Base-by-base conservation (phyloP, 2,329 filamentous ascomycete genomes). In the Huntiella decipiens region DNA sequence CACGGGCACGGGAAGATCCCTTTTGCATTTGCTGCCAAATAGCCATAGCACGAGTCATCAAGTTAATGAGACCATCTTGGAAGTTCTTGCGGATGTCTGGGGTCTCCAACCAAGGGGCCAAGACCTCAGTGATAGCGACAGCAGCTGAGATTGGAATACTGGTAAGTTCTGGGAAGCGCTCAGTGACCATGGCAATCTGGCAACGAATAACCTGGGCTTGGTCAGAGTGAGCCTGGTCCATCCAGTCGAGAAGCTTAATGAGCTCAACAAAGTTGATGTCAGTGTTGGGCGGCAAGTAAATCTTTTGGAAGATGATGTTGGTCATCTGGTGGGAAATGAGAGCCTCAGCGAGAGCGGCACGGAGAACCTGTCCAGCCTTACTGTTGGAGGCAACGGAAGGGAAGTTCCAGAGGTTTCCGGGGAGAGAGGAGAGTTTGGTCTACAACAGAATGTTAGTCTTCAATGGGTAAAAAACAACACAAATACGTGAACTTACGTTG, bases 11-110 rank as follows among this genome's bases (percentile, higher is more conserved):
- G 34, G 45, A 44, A 12, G 47, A 49, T 35, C 47, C 47, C n/a
- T 40, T 40, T 33, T 49, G 47, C 47, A 49, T 49, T 40, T 49
- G 47, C 40, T 49, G 47, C 47, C 47, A 49, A 22, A 49, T 49
- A 11, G 47, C 40, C 40, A 46, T 46, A 17, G 47, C 47, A 4
- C 47, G 47, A 35, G 46, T 39, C 47, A 49, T 49, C 2, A 49
- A 22, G 39, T 39, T 41, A 2, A 37, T 44, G 33, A 49, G 44
- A 5, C 47, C 47, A 16, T 49, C 44, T 17, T 49, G 44, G 19
- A 49, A 49, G 28, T 34, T 38, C 36, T 46, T 46, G 13, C 47
- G 36, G 17, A 41, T 16, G 1, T 49, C 44, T 19, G 39, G 34
- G 3, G 22, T 13, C 7, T 49, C 37, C 8, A 49, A 36, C 47